A percentile compares a stretch with the other conserved stretches of the same genome.
phyloP scores from a whole-genome alignment of 306 rosid species.

The Casuarina equisetifolia region DNA sequence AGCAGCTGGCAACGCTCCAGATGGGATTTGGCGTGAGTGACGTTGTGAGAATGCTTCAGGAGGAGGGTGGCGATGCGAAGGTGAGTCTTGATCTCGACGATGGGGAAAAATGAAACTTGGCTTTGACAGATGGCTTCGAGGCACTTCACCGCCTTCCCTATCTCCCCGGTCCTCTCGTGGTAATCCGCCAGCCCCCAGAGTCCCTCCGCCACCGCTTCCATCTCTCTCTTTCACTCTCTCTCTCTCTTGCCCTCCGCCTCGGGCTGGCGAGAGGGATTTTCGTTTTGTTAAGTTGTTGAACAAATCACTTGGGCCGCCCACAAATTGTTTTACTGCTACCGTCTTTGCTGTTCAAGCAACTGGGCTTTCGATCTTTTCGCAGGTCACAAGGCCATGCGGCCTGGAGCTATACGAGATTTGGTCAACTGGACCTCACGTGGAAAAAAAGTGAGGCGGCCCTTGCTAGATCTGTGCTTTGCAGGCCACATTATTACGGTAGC shows the following conservation, averaged over 20 bases:
- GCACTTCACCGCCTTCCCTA: slow-evolving; percentile 79
- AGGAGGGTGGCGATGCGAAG: slow-evolving; percentile 89
- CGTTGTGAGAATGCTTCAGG: slow-evolving; percentile 78
- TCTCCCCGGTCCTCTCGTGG: slow-evolving; percentile 71
- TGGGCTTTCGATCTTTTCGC: no score
- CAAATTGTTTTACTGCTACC: no score
- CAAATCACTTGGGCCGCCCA: no score
- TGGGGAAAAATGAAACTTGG: slow-evolving; percentile 77
- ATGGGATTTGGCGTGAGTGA: slow-evolving; percentile 81
- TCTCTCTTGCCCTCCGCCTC: not conserved
- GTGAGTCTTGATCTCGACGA: slow-evolving; percentile 89
- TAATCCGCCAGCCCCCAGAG: slow-evolving; percentile 81
- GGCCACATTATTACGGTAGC: no score
- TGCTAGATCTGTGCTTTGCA: no score
- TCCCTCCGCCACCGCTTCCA: slow-evolving; percentile 96
- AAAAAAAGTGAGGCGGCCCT: no score
- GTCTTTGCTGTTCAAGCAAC: no score
- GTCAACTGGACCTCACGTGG: no score
- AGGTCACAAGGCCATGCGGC: no score
- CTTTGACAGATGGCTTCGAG: slow-evolving; percentile 90
- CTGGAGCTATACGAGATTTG: no score
- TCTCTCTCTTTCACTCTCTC: slow-evolving; percentile 14
- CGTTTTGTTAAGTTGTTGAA: no score
- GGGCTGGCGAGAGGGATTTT: not conserved
- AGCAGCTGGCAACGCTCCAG: slow-evolving; percentile 90